phyloP scores from a whole-genome alignment of 495 filamentous ascomycete species.

The Aspergillus panamensis region DNA sequence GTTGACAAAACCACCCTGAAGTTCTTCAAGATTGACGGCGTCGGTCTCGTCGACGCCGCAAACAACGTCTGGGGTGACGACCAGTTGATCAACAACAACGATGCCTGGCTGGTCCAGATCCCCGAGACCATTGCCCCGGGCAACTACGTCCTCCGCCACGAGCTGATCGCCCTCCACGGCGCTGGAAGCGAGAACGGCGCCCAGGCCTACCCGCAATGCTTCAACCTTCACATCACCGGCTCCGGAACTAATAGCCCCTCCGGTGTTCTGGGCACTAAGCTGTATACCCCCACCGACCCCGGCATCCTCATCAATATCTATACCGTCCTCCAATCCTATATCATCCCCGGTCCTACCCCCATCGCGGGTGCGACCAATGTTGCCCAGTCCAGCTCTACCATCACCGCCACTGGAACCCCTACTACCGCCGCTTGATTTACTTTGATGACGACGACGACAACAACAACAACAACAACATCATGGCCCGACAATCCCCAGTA shows the following conservation, averaged over 20 bases:
- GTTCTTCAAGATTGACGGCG: constrained; percentile 62
- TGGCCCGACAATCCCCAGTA: too few relatives aligned
- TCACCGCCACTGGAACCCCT: constrained; percentile 20
- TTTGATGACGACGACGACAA: neutral
- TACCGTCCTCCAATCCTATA: neutral
- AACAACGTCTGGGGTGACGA: constrained; percentile 60
- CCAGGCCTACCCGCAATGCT: constrained; percentile 65
- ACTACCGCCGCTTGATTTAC: constrained; percentile 17
- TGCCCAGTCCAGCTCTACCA: constrained; percentile 13
- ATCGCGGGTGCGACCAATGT: constrained; percentile 34
- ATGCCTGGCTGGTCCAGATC: constrained; percentile 57
- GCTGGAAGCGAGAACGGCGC: constrained; percentile 50
- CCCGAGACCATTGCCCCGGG: constrained; percentile 54
- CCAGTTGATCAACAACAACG: constrained; percentile 52
- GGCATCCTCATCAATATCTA: constrained; percentile 1
- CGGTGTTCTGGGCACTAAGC: constrained; percentile 37
- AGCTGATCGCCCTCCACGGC: constrained; percentile 63
- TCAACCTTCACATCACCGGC: constrained; percentile 61
- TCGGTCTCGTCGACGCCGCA: constrained; percentile 47
- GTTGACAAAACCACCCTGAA: constrained; percentile 53
- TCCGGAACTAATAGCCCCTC: constrained; percentile 45
- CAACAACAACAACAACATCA: too few relatives aligned
- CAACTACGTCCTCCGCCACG: constrained; percentile 64
- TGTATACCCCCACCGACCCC: neutral
- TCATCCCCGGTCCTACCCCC: constrained; percentile 22